Base-by-base conservation (phyloP, 169 alveolate species). In the Theileria orientalis region DNA sequence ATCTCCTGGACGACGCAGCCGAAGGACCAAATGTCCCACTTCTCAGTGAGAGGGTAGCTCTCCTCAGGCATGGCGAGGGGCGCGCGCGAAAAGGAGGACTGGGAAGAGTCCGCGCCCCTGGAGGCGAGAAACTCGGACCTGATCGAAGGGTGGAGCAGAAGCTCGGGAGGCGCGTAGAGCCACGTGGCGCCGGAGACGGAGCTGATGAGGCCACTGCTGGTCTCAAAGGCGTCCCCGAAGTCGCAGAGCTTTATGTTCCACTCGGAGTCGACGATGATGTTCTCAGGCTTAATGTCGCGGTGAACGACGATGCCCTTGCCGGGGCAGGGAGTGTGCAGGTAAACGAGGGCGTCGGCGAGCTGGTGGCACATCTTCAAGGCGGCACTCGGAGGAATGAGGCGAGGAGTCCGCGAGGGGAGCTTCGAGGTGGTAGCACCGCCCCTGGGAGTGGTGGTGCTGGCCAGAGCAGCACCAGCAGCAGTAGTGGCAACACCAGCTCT, bases 131-230 rank as follows among this genome's bases (percentile, higher is more conserved):
- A 40, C 52, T 49, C 86, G 66, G 42, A 59, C 64, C 66, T 75
- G 44, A 92, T 80, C 0, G 95, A 93, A 56, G 86, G 89, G 52
- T 90, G 85, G 30, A 70, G 69, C 64, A 94, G 69, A 44, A 94
- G 70, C 68, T 94, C 97, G 0, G 95, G 94, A 8, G 97, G 97
- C 27, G 97, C 96, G 75, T 94, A 94, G 40, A 92, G 84, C 97
- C 97, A 94, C 0, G 97, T 94, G 51, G 97, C 97, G 3, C 97
- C 97, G 0, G 95, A 89, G 2, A 94, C 82, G 52, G 87, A 83
- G 1, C 92, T 87, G 33, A 88, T 90, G 33, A 69, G 73, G 23
- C 94, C 95, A 60, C 84, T 88, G n/a, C 84, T 84, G 29, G 90
- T 79, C 40, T 92, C 97, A 69, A 86, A 94, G 3, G 94, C 88